phyloP scores from a whole-genome alignment of 2,329 filamentous ascomycete species.

The Ascochyta pisi region DNA sequence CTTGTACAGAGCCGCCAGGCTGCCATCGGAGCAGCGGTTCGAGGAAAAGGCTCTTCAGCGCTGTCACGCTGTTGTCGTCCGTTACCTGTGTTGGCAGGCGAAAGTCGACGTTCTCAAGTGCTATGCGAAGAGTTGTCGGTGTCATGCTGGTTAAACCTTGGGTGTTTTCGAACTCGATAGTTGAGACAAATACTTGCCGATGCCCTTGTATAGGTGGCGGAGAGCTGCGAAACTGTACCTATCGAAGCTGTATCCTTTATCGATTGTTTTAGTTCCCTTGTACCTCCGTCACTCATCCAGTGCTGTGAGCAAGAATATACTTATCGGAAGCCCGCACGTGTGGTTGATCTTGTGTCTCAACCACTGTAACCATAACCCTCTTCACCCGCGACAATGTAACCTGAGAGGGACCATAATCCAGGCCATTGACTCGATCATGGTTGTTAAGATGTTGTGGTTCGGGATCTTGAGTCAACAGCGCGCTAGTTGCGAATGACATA shows the following conservation, averaged over 20 bases:
- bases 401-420: no score
- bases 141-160: neutral
- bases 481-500: constrained; percentile 3
- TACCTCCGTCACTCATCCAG: neutral
- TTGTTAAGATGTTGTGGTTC: neutral
- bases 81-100: neutral
- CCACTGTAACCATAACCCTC: no score
- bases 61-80: constrained; percentile 1
- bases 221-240: neutral
- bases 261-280: neutral
- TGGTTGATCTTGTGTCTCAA: neutral
- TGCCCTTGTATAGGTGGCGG: neutral
- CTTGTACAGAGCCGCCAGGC: neutral
- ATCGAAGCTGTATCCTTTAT: neutral
- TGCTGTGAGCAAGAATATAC: neutral
- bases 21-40: constrained; percentile 1
- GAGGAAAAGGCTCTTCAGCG: neutral
- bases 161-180: neutral
- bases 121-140: neutral
- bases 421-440: neutral
- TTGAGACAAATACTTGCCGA: neutral
- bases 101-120: neutral
- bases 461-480: neutral
- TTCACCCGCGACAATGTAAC: no score
- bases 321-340: neutral